A percentile compares a stretch with the other conserved stretches of the same genome.
Conservation (phyloP, 257 asterid genomes). For the Fraxinus cuspidata region DNA sequence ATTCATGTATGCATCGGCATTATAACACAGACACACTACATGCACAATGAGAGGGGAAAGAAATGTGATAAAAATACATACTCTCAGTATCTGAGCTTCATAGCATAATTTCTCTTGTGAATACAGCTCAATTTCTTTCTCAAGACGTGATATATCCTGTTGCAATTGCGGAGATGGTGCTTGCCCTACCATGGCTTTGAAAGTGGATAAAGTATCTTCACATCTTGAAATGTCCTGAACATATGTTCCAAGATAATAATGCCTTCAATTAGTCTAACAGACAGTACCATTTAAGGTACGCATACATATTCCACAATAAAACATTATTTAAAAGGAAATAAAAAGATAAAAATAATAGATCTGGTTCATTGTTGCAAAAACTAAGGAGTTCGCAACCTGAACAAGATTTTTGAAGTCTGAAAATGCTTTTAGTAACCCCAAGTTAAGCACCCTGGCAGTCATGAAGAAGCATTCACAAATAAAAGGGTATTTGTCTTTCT, state of each 20-base stretch:
- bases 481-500: constrained; percentile 71
- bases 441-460: constrained; percentile 93
- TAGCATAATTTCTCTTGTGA: constrained; percentile 86
- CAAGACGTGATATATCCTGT: constrained; percentile 78
- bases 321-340: constrained; percentile 3
- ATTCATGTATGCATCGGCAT: not conserved
- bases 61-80: constrained; percentile 27
- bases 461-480: constrained; percentile 98
- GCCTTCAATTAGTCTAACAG: constrained; percentile 18
- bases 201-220: constrained; percentile 75
- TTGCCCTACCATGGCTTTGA: constrained; percentile 77
- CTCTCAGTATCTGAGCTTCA: constrained; percentile 98
- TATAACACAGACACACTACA: not conserved
- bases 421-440: constrained; percentile 91
- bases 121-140: constrained; percentile 73
- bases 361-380: not conserved
- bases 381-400: constrained; percentile 57
- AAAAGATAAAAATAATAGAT: not conserved
- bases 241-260: constrained; percentile 24
- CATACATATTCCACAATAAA: not conserved
- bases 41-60: not conserved
- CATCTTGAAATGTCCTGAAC: constrained; percentile 85
- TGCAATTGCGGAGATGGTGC: constrained; percentile 77
- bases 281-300: not conserved
- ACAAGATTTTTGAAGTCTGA: constrained; percentile 92